These are phyloP conservation scores for Lactarius deliciosus DNA, from an alignment of 768 basidiomycete species.

Conservation along the genomic window DNA sequence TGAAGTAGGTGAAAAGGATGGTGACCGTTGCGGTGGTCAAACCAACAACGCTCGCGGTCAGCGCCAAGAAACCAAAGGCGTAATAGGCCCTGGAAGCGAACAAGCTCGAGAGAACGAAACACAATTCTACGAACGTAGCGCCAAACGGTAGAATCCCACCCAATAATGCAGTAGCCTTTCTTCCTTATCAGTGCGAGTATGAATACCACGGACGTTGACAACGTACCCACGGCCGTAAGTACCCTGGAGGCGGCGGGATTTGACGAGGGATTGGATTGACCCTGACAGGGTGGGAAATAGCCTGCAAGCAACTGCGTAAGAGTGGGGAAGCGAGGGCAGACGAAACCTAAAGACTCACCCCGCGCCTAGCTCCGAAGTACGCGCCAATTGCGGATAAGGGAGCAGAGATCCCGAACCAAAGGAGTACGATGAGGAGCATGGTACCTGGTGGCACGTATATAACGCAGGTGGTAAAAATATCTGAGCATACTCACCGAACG, in stretches of 20 bases:
- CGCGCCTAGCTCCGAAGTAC: conserved; percentile 83
- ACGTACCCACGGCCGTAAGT: conserved; percentile 77
- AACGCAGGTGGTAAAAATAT: background rate
- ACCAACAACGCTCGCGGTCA: conserved; percentile 79
- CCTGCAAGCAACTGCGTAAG: conserved; percentile 41
- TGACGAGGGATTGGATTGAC: conserved; percentile 96
- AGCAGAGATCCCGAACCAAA: conserved; percentile 95
- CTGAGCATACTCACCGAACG: conserved; percentile 62
- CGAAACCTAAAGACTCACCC: conserved; percentile 50
- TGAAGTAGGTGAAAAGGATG: conserved; percentile 87
- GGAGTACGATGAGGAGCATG: conserved; percentile 74
- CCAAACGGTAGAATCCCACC: conserved; percentile 93
- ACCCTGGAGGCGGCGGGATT: conserved; percentile 84
- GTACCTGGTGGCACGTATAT: conserved; percentile 51
- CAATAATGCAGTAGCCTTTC: conserved; percentile 67
- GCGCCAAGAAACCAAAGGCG: conserved; percentile 91
- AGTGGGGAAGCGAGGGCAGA: conserved; percentile 11
- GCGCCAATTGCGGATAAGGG: conserved; percentile 86
- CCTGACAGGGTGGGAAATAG: conserved; percentile 76
- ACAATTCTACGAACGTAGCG: conserved; percentile 93
- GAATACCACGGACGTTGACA: conserved; percentile 7
- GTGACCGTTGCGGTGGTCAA: conserved; percentile 90
- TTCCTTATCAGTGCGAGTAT: background rate
- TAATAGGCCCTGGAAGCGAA: conserved; percentile 94
- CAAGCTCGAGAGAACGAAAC: conserved; percentile 86